A percentile compares a stretch with the other conserved stretches of the same genome.
Evolutionary conservation across 495 filamentous ascomycete species (phyloP).

Genomic region (Penicillium samsonianum): DNA sequence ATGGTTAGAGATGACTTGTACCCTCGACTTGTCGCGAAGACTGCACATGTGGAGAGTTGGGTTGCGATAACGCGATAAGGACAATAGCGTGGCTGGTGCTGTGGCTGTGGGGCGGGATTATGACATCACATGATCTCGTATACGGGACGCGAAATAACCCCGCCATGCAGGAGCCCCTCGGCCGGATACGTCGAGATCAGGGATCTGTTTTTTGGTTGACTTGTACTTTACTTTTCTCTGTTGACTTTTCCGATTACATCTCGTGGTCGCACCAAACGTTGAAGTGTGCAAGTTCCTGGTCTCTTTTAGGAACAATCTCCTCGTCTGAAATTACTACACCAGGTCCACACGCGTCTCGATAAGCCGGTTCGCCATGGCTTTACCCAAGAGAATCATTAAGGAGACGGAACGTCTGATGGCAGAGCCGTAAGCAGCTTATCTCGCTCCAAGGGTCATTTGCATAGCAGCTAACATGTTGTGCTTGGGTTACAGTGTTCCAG

Average conservation of each 20-base stretch:
- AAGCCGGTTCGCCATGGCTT: conserved; percentile 54
- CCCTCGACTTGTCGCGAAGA: conserved; percentile 1
- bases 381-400: conserved; percentile 96
- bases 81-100: conserved; percentile 9
- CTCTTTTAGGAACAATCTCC: background rate
- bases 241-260: background rate
- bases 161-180: conserved; percentile 38
- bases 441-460: background rate
- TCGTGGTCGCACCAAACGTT: background rate
- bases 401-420: conserved; percentile 97
- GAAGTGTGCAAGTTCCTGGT: background rate
- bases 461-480: conserved; percentile 9
- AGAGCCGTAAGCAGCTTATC: conserved; percentile 73
- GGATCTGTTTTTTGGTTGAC: conserved; percentile 13
- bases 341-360: conserved; percentile 13
- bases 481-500: conserved; percentile 68
- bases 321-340: conserved; percentile 3
- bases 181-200: conserved; percentile 26
- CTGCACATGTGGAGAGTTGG: background rate
- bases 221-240: conserved; percentile 5
- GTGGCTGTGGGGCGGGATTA: background rate
- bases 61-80: conserved; percentile 15
- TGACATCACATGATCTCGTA: conserved; percentile 18
- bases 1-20: conserved; percentile 2
- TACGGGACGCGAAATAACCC: conserved; percentile 29